Evolutionary conservation across 257 asterid species (phyloP).

Genomic region (Nicotiana otophora): DNA sequence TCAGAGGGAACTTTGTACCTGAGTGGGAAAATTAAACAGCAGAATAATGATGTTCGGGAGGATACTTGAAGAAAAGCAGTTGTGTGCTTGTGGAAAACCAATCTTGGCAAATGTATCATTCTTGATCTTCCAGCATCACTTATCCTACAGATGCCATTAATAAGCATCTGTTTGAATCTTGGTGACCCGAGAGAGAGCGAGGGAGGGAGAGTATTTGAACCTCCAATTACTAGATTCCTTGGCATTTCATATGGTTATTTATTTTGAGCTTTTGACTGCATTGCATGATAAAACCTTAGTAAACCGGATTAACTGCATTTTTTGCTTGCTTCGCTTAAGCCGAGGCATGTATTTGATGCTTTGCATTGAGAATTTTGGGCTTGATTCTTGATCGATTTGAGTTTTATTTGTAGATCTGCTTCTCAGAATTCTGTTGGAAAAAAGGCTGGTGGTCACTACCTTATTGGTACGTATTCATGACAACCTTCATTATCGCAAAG

Average conservation of each 20-base stretch:
- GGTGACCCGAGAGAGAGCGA: neutral
- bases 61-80: neutral
- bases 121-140: neutral
- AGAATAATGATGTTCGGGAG: neutral
- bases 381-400: neutral
- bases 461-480: constrained; percentile 50
- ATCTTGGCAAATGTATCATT: neutral
- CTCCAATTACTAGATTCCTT: neutral
- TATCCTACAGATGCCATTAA: neutral
- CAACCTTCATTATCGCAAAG: constrained; percentile 10
- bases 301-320: neutral
- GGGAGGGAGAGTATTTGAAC: neutral
- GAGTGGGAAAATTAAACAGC: neutral
- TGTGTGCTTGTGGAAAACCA: neutral
- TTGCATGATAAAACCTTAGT: neutral
- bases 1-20: neutral
- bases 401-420: constrained; percentile 60
- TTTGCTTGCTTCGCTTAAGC: neutral
- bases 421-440: constrained; percentile 57
- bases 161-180: neutral
- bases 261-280: neutral
- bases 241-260: neutral
- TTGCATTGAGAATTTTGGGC: neutral
- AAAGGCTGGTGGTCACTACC: constrained; percentile 46
- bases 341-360: neutral